Conservation (phyloP, 805 yeast species). For the Starmerella scarabaei region DNA sequence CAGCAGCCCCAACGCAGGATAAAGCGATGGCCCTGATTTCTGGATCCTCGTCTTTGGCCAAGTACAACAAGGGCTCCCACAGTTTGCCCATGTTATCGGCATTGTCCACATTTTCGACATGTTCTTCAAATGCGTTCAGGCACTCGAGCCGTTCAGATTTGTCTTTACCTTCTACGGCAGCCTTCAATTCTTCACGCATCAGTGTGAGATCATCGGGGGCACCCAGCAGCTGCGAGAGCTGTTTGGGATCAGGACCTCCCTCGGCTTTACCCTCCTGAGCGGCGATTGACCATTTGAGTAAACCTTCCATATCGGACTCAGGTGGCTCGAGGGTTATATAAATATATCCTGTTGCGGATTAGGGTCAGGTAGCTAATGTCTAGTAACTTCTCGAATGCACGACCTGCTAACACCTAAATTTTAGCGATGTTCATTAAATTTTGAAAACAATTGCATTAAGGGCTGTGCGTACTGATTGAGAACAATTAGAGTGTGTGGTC, state of each 20-base stretch:
- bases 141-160: slow-evolving; percentile 59
- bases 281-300: slow-evolving; percentile 82
- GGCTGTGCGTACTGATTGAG: too few species aligned
- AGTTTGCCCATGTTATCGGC: slow-evolving; percentile 83
- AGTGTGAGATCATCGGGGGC: slow-evolving; percentile 76
- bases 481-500: too few species aligned
- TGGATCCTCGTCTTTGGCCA: slow-evolving; percentile 33
- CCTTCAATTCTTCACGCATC: slow-evolving; percentile 65
- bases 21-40: slow-evolving; percentile 48
- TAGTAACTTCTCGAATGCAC: too few species aligned
- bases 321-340: too few species aligned
- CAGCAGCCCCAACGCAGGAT: slow-evolving; percentile 77
- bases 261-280: slow-evolving; percentile 43
- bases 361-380: too few species aligned
- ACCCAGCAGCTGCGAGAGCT: slow-evolving; percentile 65
- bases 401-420: too few species aligned
- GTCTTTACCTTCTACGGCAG: slow-evolving; percentile 43
- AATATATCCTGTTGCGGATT: too few species aligned
- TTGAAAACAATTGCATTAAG: too few species aligned
- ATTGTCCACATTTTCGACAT: slow-evolving; percentile 84
- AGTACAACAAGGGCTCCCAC: slow-evolving; percentile 62
- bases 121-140: slow-evolving; percentile 82
- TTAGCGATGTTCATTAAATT: too few species aligned
- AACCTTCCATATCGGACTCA: slow-evolving; percentile 59
- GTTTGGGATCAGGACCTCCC: slow-evolving; percentile 53